Evolutionary conservation across 2,329 filamentous ascomycete species (phyloP), one percentile per base, ranked within the genome.

Genomic region (Pezizomycotina sp.): DNA sequence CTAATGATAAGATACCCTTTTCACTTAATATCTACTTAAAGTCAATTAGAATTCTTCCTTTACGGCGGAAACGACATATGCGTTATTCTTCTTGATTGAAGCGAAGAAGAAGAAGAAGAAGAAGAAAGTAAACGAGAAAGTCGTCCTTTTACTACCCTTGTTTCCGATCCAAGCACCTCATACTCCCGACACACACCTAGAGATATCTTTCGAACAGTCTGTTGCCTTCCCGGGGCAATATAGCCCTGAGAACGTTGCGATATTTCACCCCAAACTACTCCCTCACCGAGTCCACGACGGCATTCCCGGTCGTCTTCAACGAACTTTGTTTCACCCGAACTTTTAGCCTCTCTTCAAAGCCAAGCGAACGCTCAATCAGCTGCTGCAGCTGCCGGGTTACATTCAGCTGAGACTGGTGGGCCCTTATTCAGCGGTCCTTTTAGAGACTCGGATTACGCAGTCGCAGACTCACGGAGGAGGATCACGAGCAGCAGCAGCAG

Each of bases 191-290:
- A 28, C 28, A 33, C 36, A 27, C 26, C 32, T 28, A 27, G 19
- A 32, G 32, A 32, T 32, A 41, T 34, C 30, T 41, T 36, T 7
- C 22, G 12, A 8, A 12, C 22, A 24, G 8, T 7, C 7, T 24
- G 12, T 24, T 12, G 22, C 7, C 12, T 24, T 24, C 22, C 12
- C 22, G 22, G 12, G 22, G 12, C 12, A 24, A 24, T 24, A 24
- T 24, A 24, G 7, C 7, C 12, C 12, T 8, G 22, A 24, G 22
- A 24, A 8, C 22, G 12, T 24, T 24, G 22, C 41, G 40, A 44
- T 39, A 44, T 44, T 44, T 44, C 41, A 37, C 36, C 36, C 29
- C 41, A 38, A 44, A 44, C 39, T 20, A n/a, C n/a, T n/a, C n/a
- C n/a, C n/a, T 20, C 36, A 27, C 36, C 33, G 36, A 44, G 32